Evolutionary conservation across 2,329 filamentous ascomycete species (phyloP).

Genomic region (Parasarocladium wereldwijsianum): DNA sequence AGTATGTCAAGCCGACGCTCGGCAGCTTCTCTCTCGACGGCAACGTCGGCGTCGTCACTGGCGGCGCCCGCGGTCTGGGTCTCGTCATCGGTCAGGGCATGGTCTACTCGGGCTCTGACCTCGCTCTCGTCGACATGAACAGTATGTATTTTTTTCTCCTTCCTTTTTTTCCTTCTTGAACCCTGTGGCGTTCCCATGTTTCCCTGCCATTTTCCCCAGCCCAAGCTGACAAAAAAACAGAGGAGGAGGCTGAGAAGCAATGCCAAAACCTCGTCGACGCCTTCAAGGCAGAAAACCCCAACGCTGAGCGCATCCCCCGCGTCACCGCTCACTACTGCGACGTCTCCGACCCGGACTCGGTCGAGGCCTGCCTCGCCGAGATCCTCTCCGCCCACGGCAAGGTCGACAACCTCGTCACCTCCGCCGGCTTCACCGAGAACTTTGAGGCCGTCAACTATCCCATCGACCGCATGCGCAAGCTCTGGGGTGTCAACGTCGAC

Average conservation of each 20-base stretch:
- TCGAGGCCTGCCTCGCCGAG: slow-evolving; percentile 57
- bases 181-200: too few species aligned
- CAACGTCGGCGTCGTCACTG: slow-evolving; percentile 73
- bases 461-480: slow-evolving; percentile 77
- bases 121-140: slow-evolving; percentile 90
- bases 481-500: slow-evolving; percentile 88
- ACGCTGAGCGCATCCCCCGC: slow-evolving; percentile 54
- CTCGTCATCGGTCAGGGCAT: slow-evolving; percentile 88
- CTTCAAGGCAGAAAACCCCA: slow-evolving; percentile 69
- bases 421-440: slow-evolving; percentile 94
- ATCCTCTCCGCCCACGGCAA: slow-evolving; percentile 48
- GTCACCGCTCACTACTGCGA: slow-evolving; percentile 86
- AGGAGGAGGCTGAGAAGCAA: slow-evolving; percentile 70
- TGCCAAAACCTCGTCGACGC: slow-evolving; percentile 58
- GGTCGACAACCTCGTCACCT: slow-evolving; percentile 86
- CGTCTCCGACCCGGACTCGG: slow-evolving; percentile 67
- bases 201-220: neutral
- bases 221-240: slow-evolving; percentile 24
- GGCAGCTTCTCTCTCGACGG: slow-evolving; percentile 77
- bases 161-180: too few species aligned
- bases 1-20: slow-evolving; percentile 74
- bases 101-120: slow-evolving; percentile 73
- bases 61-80: slow-evolving; percentile 77
- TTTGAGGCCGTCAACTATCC: slow-evolving; percentile 86
- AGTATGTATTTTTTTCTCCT: slow-evolving; percentile 52